Percentiles rank a stretch among this genome's conserved stretches.
These are phyloP conservation scores for Pyracantha coccinea DNA, from an alignment of 331 rosid species.

Conservation along the genomic window DNA sequence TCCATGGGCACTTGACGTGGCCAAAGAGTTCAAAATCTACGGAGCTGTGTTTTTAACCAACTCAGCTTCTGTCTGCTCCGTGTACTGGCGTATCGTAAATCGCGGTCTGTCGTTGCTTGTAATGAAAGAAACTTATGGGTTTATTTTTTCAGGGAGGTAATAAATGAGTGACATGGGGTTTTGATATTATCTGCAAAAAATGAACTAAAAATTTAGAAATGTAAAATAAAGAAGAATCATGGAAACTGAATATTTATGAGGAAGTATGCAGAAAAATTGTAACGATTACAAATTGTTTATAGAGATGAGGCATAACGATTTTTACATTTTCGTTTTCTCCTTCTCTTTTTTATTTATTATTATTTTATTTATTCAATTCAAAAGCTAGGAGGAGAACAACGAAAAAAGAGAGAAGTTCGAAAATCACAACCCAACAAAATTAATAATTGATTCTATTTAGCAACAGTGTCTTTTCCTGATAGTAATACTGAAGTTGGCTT, in stretches of 20 bases:
- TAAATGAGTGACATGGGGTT: too few relatives aligned
- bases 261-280: background rate
- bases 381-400: background rate
- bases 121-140: background rate
- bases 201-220: background rate
- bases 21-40: slow-evolving; percentile 25
- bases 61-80: slow-evolving; percentile 32
- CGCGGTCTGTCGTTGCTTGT: slow-evolving; percentile 13
- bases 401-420: too few relatives aligned
- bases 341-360: too few relatives aligned
- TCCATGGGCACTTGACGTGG: slow-evolving; percentile 47
- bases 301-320: too few relatives aligned
- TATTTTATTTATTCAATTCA: too few relatives aligned
- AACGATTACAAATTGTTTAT: background rate
- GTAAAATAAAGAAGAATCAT: background rate
- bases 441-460: too few relatives aligned
- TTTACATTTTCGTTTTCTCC: background rate
- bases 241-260: background rate
- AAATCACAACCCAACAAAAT: background rate
- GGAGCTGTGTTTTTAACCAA: slow-evolving; percentile 47
- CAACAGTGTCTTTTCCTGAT: too few relatives aligned
- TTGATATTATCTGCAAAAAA: too few relatives aligned
- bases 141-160: background rate
- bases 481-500: too few relatives aligned
- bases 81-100: slow-evolving; percentile 24